Base-by-base conservation (phyloP, 805 yeast genomes). In the Metschnikowia lunata region DNA sequence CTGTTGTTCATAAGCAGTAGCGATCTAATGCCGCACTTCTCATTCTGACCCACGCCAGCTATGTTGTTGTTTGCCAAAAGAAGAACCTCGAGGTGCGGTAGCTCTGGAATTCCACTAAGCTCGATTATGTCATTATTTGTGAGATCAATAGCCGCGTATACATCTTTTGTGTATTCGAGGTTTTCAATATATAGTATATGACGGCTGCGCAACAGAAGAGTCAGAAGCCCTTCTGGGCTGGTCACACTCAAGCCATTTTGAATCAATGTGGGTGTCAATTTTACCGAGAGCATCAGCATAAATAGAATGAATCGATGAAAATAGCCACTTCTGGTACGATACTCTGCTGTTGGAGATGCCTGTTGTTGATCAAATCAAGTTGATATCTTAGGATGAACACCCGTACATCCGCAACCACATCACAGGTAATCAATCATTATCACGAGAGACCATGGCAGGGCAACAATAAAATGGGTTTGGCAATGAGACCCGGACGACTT, bases 71-170 rank as follows among this genome's bases (percentile, higher is more conserved):
- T 75, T 0, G 85, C 83, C 18, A 82, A 53, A 8, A 89, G 66
- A 2, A 91, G 54, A 0, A 83, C 76, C 36, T 71, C 72, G 40
- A 77, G 56, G 33, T 71, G 74, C 34, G 75, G 48, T 8, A 34
- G 42, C 4, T 57, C 15, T 0, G 83, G 87, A 31, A 77, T 69
- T 56, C 67, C 71, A 12, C 75, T 71, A 6, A 91, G 51, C 2
- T 69, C 71, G 1, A 72, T 62, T n/a, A 91, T 64, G 30, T 79
- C 83, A 62, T 91, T 91, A 56, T 84, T 82, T 0, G 91, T 79
- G 29, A 91, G 58, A 60, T 91, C 97, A 3, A 91, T 63, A 12
- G 74, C 78, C 47, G 74, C 82, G 59, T 64, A 64, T 35, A 52
- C 54, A 45, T 63, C 62, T 32, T 59, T 54, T 9, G 67, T 57